phyloP scores from a whole-genome alignment of 2,329 filamentous ascomycete genomes.

The Ophiostoma fasciatum region DNA sequence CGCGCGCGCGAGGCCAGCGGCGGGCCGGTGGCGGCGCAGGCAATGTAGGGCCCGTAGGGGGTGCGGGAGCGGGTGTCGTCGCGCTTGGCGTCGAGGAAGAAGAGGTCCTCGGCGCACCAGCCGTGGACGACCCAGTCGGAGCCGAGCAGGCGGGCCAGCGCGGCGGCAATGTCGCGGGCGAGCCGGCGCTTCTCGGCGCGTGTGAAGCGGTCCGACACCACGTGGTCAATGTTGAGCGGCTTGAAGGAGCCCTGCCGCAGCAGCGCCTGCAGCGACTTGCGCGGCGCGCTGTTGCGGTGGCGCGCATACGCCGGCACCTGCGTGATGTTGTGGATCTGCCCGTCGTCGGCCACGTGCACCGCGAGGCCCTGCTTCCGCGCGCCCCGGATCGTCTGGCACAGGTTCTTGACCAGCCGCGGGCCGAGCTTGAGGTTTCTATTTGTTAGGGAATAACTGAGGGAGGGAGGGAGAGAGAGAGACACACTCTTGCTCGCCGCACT shows the following conservation, averaged over 20 bases:
- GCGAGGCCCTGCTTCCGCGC: not conserved
- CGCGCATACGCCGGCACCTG: not conserved
- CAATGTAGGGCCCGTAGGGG: not conserved
- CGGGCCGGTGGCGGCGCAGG: not conserved
- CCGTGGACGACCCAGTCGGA: not conserved
- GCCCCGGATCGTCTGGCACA: not conserved
- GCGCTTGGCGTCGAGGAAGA: not conserved
- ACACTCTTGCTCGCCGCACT: not conserved
- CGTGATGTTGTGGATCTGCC: not conserved
- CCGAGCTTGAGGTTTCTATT: not conserved
- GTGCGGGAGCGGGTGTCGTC: not conserved
- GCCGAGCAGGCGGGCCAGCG: not conserved
- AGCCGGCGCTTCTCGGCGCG: not conserved
- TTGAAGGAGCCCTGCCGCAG: not conserved
- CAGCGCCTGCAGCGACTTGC: not conserved
- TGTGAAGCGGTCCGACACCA: not conserved
- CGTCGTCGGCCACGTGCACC: not conserved
- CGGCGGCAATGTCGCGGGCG: not conserved
- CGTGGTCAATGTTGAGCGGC: not conserved
- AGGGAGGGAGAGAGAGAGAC: not conserved
- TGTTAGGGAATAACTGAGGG: not conserved
- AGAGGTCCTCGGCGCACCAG: not conserved
- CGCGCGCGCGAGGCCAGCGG: not conserved
- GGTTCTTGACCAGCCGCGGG: not conserved
- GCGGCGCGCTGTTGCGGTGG: not conserved